Evolutionary conservation across 1,284 basidiomycete species (phyloP).

Genomic region (Xerocomus minutiporus): DNA sequence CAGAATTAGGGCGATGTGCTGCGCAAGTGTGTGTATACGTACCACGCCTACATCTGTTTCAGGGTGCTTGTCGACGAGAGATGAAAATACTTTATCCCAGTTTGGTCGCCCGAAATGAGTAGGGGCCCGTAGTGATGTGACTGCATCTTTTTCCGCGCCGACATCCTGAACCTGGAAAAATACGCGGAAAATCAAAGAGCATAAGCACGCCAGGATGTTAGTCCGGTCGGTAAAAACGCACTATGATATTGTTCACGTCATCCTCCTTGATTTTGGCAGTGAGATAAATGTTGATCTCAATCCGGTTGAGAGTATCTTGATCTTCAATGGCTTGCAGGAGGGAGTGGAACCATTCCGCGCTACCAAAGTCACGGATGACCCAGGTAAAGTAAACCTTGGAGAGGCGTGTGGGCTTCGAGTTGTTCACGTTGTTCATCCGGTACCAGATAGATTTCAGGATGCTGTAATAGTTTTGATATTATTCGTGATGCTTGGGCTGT

Average conservation of each 20-base stretch:
- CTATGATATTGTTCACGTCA: constrained; percentile 86
- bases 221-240: constrained; percentile 32
- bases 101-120: constrained; percentile 95
- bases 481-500: neutral
- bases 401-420: constrained; percentile 66
- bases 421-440: constrained; percentile 79
- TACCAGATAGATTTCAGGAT: constrained; percentile 95
- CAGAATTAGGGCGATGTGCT: constrained; percentile 1
- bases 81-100: constrained; percentile 81
- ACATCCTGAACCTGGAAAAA: constrained; percentile 68
- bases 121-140: constrained; percentile 79
- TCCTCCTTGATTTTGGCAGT: constrained; percentile 85
- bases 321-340: constrained; percentile 87
- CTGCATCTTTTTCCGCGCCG: constrained; percentile 82
- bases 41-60: constrained; percentile 84
- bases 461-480: constrained; percentile 32
- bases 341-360: constrained; percentile 92
- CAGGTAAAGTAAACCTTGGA: constrained; percentile 85
- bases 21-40: constrained; percentile 23
- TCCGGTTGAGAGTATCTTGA: constrained; percentile 76
- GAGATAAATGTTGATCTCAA: constrained; percentile 89
- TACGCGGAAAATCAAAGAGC: neutral
- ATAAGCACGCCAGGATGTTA: neutral
- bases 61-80: constrained; percentile 72
- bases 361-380: constrained; percentile 85